phyloP scores from a whole-genome alignment of 768 basidiomycete genomes.

The Rhodotorula paludigena region DNA sequence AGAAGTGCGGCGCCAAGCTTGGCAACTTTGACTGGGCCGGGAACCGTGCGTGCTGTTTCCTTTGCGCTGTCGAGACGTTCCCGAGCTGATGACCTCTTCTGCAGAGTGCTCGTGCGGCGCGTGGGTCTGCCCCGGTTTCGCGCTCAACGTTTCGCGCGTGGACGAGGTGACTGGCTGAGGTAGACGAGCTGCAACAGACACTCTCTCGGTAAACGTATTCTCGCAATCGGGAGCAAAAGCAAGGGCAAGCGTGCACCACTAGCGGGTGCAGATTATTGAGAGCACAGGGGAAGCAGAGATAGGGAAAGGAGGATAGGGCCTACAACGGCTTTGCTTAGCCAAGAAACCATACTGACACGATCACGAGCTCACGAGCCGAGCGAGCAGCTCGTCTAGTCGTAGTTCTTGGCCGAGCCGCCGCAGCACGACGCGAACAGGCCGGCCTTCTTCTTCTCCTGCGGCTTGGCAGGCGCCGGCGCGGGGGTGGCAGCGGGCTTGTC shows the following conservation, averaged over 20 bases:
- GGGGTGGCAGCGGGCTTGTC: background rate
- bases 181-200: background rate
- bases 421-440: constrained; percentile 35
- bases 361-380: no score
- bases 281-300: no score
- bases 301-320: no score
- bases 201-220: no score
- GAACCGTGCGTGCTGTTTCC: constrained; percentile 7
- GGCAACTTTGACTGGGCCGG: constrained; percentile 98
- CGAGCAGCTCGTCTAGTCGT: constrained; percentile 19
- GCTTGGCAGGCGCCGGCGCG: background rate
- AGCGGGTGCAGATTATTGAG: no score
- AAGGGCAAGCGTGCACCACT: no score
- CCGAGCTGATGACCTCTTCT: background rate
- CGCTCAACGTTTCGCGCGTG: constrained; percentile 29
- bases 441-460: constrained; percentile 27
- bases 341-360: no score
- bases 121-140: constrained; percentile 40
- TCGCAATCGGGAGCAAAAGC: no score
- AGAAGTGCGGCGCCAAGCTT: constrained; percentile 81
- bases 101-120: constrained; percentile 39
- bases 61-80: background rate
- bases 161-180: constrained; percentile 21
- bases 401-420: constrained; percentile 31
- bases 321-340: no score